phyloP scores from a whole-genome alignment of 2,329 filamentous ascomycete genomes.

The Huntiella moniliformis region DNA sequence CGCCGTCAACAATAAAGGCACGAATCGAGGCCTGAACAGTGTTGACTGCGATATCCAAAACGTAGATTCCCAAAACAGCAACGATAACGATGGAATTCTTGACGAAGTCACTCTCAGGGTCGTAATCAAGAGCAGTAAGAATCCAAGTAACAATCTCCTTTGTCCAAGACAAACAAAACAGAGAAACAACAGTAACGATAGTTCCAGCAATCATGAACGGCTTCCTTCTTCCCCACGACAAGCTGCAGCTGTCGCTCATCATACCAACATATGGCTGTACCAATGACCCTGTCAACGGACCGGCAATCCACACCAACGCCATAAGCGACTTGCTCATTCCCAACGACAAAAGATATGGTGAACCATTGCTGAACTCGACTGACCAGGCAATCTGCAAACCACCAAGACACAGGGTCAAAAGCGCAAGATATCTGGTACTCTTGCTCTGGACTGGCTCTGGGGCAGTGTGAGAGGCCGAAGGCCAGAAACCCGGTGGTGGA shows the following conservation, averaged over 20 bases:
- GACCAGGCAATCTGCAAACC: constrained; percentile 92
- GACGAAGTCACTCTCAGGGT: constrained; percentile 43
- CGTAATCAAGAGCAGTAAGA: constrained; percentile 50
- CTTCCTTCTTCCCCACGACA: constrained; percentile 59
- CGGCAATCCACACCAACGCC: constrained; percentile 66
- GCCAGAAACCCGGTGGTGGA: not conserved
- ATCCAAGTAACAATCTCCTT: constrained; percentile 51
- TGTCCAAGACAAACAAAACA: constrained; percentile 57
- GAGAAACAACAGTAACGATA: constrained; percentile 43
- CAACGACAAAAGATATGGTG: constrained; percentile 62
- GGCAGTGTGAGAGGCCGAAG: not conserved
- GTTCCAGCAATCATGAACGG: constrained; percentile 63
- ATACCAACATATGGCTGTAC: constrained; percentile 74
- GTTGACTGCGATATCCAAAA: constrained; percentile 89
- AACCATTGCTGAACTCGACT: constrained; percentile 84
- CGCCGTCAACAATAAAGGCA: constrained; percentile 85
- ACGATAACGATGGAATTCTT: constrained; percentile 51
- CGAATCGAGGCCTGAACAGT: constrained; percentile 87
- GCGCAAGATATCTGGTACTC: constrained; percentile 67
- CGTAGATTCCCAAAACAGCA: constrained; percentile 72
- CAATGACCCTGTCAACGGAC: constrained; percentile 57
- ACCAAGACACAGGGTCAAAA: constrained; percentile 72
- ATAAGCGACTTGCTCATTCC: constrained; percentile 69
- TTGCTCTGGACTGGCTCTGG: constrained; percentile 39
- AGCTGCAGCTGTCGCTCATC: constrained; percentile 57